Evolutionary conservation across 495 filamentous ascomycete species (phyloP), one percentile per base, ranked within the genome.

Genomic region (Tricharina praecox): DNA sequence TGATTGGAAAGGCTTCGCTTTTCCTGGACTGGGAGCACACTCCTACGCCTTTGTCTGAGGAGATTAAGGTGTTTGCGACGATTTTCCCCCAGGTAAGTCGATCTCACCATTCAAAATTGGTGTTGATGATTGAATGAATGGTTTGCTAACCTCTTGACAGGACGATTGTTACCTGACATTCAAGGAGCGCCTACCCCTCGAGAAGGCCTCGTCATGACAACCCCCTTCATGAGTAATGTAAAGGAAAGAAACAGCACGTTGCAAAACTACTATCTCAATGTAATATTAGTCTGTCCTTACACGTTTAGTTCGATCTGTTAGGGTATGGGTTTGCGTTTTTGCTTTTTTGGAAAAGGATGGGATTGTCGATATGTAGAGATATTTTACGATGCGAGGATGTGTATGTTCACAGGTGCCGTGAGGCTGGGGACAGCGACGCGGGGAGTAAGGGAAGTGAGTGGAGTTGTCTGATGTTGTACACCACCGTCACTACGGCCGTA

Each of bases 61-160:
- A 92, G 62, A 96, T 97, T 64, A 87, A 94, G 71, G 88, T 96
- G 47, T 97, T 97, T 67, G 90, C 92, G 8, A 93, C 85, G 20
- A 90, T 97, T 49, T 97, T 97, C 72, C 90, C 90, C 41, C 79
- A 81, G 79, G 87, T 93, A 70, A 65, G n/a, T n/a, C n/a, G n/a
- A n/a, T n/a, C n/a, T n/a, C n/a, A 79, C 66, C 38, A 19, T 30
- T 1, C 32, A 18, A 7, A n/a, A 34, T 9, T n/a, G 13, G 10
- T 13, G 24, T 25, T 33, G 4, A 15, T 21, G 41, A 2, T 34
- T 26, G 32, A 39, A 47, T 37, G 49, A 47, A 20, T 7, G 25
- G n/a, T n/a, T n/a, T n/a, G n/a, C n/a, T n/a, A n/a, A n/a, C n/a
- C n/a, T n/a, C n/a, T 30, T 47, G 43, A 39, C 24, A 60, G 56